Percentiles rank a stretch among this genome's conserved stretches.
These are phyloP conservation scores for Ustilago vetiveriae DNA, from an alignment of 1,284 basidiomycete genomes.

Conservation along the genomic window DNA sequence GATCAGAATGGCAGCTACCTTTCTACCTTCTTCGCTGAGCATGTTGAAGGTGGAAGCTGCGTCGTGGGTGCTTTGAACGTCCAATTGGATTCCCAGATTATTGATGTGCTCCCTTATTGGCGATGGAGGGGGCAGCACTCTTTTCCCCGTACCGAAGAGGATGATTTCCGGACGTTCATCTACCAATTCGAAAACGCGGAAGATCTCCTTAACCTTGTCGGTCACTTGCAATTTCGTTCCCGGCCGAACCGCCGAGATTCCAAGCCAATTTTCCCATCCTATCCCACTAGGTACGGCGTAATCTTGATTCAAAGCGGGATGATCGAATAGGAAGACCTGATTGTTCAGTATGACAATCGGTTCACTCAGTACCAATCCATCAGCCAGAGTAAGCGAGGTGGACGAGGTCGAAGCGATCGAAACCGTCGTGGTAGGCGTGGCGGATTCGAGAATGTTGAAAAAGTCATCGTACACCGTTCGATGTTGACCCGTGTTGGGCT, in stretches of 20 bases:
- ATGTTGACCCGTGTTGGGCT: constrained; percentile 55
- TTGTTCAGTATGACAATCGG: constrained; percentile 86
- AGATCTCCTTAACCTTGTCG: constrained; percentile 27
- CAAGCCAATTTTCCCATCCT: constrained; percentile 74
- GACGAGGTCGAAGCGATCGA: constrained; percentile 42
- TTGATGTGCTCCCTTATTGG: constrained; percentile 77
- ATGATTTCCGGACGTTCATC: constrained; percentile 77
- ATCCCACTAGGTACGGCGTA: constrained; percentile 52
- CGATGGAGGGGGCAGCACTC: constrained; percentile 77
- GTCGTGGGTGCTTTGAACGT: constrained; percentile 94
- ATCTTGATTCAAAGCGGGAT: constrained; percentile 71
- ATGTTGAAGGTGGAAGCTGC: constrained; percentile 95
- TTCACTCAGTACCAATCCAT: constrained; percentile 78
- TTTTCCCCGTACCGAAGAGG: constrained; percentile 84
- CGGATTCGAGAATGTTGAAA: constrained; percentile 51
- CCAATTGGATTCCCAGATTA: constrained; percentile 84
- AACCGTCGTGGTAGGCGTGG: constrained; percentile 10
- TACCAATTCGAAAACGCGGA: constrained; percentile 47
- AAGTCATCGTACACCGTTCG: constrained; percentile 61
- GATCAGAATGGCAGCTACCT: constrained; percentile 86
- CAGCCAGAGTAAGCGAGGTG: constrained; percentile 54
- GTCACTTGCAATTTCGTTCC: constrained; percentile 23
- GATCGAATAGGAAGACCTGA: constrained; percentile 85
- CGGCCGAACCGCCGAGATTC: constrained; percentile 69
- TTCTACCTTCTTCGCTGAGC: constrained; percentile 87